phyloP scores from a whole-genome alignment of 768 basidiomycete species.

The Scleroderma bovista region DNA sequence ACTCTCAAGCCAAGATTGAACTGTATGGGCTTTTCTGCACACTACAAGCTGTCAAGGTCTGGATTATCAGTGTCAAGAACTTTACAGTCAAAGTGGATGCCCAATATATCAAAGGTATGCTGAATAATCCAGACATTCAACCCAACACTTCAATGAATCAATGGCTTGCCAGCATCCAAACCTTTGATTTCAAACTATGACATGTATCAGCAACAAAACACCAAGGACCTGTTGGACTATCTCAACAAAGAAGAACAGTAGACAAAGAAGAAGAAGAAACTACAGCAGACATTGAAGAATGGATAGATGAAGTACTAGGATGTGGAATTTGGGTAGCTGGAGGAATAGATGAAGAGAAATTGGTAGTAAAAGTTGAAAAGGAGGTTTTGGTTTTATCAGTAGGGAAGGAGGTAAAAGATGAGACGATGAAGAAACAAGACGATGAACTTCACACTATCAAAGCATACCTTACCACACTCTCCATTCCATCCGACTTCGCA shows the following conservation, averaged over 20 bases:
- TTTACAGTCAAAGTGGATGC: slow-evolving; percentile 36
- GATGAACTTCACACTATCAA: no score
- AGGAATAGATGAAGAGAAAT: neutral
- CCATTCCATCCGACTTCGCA: no score
- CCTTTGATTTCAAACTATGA: slow-evolving; percentile 27
- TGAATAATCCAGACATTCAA: no score
- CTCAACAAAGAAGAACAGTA: neutral
- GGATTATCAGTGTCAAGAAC: no score
- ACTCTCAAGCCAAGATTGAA: no score
- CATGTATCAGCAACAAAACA: slow-evolving; percentile 24
- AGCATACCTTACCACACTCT: no score
- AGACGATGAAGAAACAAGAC: no score
- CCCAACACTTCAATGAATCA: slow-evolving; percentile 28
- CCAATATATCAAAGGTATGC: no score
- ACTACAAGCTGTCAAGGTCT: no score
- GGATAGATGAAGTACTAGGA: slow-evolving; percentile 1
- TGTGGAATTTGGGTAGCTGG: neutral
- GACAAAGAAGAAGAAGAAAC: neutral
- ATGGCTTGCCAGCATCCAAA: slow-evolving; percentile 23
- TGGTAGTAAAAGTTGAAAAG: no score
- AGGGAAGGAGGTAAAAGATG: neutral
- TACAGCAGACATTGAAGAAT: no score
- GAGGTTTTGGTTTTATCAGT: neutral
- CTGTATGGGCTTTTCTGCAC: no score
- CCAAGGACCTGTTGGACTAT: slow-evolving; percentile 15